Percentiles rank a stretch among this genome's conserved stretches.
Conservation (phyloP, 306 rosid species). For the Glycyrrhiza uralensis region DNA sequence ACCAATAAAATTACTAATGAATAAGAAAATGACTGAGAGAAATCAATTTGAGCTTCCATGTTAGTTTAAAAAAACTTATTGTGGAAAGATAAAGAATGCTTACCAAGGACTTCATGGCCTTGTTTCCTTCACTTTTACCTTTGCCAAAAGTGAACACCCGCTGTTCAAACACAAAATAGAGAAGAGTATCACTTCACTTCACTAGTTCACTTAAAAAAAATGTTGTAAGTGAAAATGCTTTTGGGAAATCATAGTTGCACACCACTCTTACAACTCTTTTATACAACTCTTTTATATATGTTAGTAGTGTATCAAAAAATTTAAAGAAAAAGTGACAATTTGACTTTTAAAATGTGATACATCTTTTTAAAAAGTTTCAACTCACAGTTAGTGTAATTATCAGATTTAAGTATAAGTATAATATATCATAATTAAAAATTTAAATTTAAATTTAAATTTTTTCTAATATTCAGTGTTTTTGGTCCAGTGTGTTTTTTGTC, state of each 20-base stretch:
- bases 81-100: constrained; percentile 23
- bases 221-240: not conserved
- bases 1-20: not conserved
- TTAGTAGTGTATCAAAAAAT: not conserved
- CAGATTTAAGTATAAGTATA: no score
- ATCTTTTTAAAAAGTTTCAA: not conserved
- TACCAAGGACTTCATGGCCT: constrained; percentile 92
- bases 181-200: constrained; percentile 1
- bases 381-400: not conserved
- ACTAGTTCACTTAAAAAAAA: no score
- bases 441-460: no score
- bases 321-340: not conserved
- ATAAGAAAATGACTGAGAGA: not conserved
- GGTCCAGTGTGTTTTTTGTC: no score
- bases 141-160: constrained; percentile 89
- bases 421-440: no score
- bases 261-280: constrained; percentile 11
- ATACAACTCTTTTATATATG: not conserved
- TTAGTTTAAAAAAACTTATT: not conserved
- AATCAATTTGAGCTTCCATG: not conserved
- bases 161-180: constrained; percentile 45
- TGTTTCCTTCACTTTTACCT: constrained; percentile 91
- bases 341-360: not conserved
- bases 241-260: not conserved
- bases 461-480: no score